Percentiles rank a stretch among this genome's conserved stretches.
phyloP scores from a whole-genome alignment of 371 early-diverging fungal genomes.

The Phascolomyces articulosus region DNA sequence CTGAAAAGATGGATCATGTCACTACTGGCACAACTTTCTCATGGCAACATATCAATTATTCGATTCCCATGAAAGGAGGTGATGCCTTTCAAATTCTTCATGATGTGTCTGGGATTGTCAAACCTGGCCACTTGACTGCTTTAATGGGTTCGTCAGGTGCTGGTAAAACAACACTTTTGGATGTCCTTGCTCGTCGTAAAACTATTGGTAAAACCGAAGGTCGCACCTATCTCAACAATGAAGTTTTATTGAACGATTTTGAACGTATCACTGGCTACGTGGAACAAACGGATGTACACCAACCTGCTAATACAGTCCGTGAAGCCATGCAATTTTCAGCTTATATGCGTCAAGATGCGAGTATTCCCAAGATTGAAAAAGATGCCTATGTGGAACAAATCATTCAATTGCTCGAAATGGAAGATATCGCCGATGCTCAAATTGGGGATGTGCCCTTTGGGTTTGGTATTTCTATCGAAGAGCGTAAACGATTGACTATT shows the following conservation, averaged over 20 bases:
- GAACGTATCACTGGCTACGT: conserved; percentile 72
- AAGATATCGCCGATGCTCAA: conserved; percentile 53
- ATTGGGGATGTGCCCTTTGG: conserved; percentile 45
- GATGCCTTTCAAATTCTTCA: conserved; percentile 43
- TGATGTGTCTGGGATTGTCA: too few relatives aligned
- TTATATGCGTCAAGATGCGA: conserved; percentile 58
- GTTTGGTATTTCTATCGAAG: conserved; percentile 61
- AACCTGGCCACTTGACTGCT: conserved; percentile 73
- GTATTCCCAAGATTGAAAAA: conserved; percentile 54
- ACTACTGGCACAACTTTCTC: conserved; percentile 43
- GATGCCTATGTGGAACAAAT: too few relatives aligned
- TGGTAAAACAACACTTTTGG: conserved; percentile 84
- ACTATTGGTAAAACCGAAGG: conserved; percentile 72
- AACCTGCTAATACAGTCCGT: conserved; percentile 54
- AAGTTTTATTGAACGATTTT: conserved; percentile 44
- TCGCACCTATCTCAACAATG: conserved; percentile 58
- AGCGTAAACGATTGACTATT: conserved; percentile 65
- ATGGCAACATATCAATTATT: conserved; percentile 51
- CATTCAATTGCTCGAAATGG: conserved; percentile 59
- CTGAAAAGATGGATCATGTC: conserved; percentile 23
- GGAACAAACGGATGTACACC: conserved; percentile 78
- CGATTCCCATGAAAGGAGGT: conserved; percentile 48
- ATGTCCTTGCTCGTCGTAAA: conserved; percentile 75
- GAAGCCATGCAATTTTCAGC: conserved; percentile 72
- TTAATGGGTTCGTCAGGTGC: conserved; percentile 83